phyloP scores from a whole-genome alignment of 2,329 filamentous ascomycete genomes.

The Calonectria naviculata region DNA sequence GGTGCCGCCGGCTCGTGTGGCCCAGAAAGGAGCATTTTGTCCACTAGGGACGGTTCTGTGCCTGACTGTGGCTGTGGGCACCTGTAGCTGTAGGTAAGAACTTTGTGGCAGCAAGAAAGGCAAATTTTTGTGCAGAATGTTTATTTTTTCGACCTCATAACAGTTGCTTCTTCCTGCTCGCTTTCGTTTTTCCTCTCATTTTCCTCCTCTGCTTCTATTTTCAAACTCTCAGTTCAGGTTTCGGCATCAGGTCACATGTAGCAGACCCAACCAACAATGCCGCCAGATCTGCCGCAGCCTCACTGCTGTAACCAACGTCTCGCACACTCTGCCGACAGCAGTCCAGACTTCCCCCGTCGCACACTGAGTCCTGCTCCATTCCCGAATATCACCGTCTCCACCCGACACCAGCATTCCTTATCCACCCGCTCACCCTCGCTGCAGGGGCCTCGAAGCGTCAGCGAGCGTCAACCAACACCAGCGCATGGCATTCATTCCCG shows the following conservation, averaged over 20 bases:
- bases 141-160: background rate
- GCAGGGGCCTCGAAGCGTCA: slow-evolving; percentile 2
- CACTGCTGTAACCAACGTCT: background rate
- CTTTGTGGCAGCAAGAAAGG: background rate
- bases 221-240: background rate
- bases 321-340: background rate
- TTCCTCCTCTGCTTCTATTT: background rate
- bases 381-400: slow-evolving; percentile 7
- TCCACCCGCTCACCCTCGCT: background rate
- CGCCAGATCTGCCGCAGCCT: background rate
- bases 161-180: background rate
- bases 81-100: background rate
- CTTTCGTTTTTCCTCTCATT: background rate
- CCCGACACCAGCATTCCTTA: background rate
- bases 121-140: background rate
- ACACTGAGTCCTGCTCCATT: background rate
- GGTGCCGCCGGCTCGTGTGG: background rate
- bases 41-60: background rate
- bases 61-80: slow-evolving; percentile 8
- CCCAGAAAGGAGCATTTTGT: background rate
- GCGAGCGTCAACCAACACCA: background rate
- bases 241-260: background rate
- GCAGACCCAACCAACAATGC: background rate
- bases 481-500: slow-evolving; percentile 21
- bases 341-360: background rate